Conservation (phyloP, 257 asterid species). For the Capsicum chinense region DNA sequence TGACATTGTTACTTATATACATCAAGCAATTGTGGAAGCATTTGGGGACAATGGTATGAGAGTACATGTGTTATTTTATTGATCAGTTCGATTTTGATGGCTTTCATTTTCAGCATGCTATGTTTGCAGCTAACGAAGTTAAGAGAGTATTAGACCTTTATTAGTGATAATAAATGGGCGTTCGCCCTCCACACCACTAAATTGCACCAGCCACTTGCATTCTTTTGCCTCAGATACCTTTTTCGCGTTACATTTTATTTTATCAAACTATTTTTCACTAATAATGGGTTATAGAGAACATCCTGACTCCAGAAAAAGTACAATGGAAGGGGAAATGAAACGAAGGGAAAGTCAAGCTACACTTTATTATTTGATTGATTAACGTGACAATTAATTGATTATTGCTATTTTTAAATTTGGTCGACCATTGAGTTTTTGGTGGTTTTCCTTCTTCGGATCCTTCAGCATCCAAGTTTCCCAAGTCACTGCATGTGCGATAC, state of each 20-base stretch:
- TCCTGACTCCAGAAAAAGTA: neutral
- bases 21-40: conserved; percentile 77
- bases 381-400: neutral
- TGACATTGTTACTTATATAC: conserved; percentile 84
- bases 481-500: neutral
- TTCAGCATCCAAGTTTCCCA: no score
- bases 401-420: neutral
- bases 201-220: conserved; percentile 1
- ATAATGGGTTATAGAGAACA: neutral
- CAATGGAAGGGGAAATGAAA: neutral
- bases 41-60: conserved; percentile 77
- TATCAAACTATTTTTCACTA: conserved; percentile 23
- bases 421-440: neutral
- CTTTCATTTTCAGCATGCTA: neutral
- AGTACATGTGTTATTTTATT: neutral
- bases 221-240: conserved; percentile 20
- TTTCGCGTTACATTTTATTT: neutral
- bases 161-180: neutral
- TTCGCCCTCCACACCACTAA: neutral
- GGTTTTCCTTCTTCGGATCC: no score
- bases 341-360: neutral
- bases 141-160: neutral
- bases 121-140: neutral
- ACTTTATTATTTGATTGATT: neutral
- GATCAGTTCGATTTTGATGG: neutral